Conservation (phyloP, 768 basidiomycete genomes). For the Amanita polypyramis region DNA sequence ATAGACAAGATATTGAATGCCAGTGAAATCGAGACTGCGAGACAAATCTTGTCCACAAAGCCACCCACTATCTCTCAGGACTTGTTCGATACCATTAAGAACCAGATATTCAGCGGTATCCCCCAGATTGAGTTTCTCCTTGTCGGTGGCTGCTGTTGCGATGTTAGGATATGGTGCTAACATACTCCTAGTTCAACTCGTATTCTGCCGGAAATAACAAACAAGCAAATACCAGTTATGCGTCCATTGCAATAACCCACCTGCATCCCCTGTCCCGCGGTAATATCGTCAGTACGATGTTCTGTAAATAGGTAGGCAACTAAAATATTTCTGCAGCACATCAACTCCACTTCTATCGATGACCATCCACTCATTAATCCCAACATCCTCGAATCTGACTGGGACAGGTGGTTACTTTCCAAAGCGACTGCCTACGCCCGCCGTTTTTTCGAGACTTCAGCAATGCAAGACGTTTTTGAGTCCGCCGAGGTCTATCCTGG, state of each 20-base stretch:
- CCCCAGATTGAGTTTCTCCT: slow-evolving; percentile 22
- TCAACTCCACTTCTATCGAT: slow-evolving; percentile 16
- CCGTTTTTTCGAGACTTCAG: slow-evolving; percentile 19
- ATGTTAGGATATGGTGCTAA: background rate
- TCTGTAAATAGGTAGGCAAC: background rate
- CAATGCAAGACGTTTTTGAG: slow-evolving; percentile 20
- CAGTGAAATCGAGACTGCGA: slow-evolving; percentile 15
- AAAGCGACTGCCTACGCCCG: slow-evolving; percentile 23
- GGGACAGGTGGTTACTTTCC: slow-evolving; percentile 22
- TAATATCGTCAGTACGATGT: slow-evolving; percentile 18
- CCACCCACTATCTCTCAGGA: slow-evolving; percentile 19
- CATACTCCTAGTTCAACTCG: slow-evolving; percentile 18
- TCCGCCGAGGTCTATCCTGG: slow-evolving; percentile 21
- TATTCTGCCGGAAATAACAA: slow-evolving; percentile 20
- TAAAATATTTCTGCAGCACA: slow-evolving; percentile 12
- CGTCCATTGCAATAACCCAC: slow-evolving; percentile 23
- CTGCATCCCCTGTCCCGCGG: slow-evolving; percentile 39
- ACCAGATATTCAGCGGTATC: slow-evolving; percentile 16
- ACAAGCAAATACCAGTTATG: slow-evolving; percentile 21
- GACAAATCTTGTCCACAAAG: slow-evolving; percentile 15
- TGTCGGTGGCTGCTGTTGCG: slow-evolving; percentile 11
- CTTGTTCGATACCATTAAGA: slow-evolving; percentile 18
- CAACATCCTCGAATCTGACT: slow-evolving; percentile 21
- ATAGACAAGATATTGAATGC: slow-evolving; percentile 16
- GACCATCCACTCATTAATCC: slow-evolving; percentile 19